Evolutionary conservation across 495 filamentous ascomycete genomes (phyloP), one percentile per base, ranked within the genome.

Genomic region (Penicillium bovifimosum): DNA sequence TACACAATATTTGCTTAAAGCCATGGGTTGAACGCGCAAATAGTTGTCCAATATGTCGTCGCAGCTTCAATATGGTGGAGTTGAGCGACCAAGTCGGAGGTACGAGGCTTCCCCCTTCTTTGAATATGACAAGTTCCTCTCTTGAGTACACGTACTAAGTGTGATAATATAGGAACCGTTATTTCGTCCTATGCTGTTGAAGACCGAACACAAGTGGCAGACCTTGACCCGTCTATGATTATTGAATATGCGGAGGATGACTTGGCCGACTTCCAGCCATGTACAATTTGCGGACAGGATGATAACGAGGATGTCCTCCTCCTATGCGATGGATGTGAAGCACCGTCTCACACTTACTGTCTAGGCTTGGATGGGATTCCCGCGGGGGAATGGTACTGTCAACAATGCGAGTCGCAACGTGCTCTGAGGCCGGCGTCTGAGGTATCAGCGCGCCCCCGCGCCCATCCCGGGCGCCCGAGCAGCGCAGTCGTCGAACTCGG

Each of bases 21-120:
- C 87, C 89, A 51, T 99, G 93, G 93, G 88, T 87, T 28, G 89
- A 93, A 71, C 84, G 92, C 63, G 92, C 95, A 50, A 99, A 97
- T 70, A 96, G 90, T 65, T 99, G 93, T 65, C 93, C 93, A 11
- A 95, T 97, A 67, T 99, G 93, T 68, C 88, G 93, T 50, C 85
- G 86, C 61, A 85, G 76, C 59, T 97, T 97, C 73, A 90, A 96
- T 69, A 67, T 84, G 59, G 95, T 97, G 48, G 83, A 91, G 63
- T 84, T 96, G 47, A 87, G 82, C 60, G 81, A 86, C 53, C 80
- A 75, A 50, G 67, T 87, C 64, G 86, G 85, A 76, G 89, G 90
- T 95, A 79, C 70, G 81, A 77, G 24, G 34, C 38, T 11, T 5
- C n/a, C 31, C 53, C 38, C 26, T 58, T 54, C 47, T 32, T 39